Percentiles rank a stretch among this genome's conserved stretches.
phyloP scores from a whole-genome alignment of 164 flowering plant genomes.

The Euptelea pleiosperma region DNA sequence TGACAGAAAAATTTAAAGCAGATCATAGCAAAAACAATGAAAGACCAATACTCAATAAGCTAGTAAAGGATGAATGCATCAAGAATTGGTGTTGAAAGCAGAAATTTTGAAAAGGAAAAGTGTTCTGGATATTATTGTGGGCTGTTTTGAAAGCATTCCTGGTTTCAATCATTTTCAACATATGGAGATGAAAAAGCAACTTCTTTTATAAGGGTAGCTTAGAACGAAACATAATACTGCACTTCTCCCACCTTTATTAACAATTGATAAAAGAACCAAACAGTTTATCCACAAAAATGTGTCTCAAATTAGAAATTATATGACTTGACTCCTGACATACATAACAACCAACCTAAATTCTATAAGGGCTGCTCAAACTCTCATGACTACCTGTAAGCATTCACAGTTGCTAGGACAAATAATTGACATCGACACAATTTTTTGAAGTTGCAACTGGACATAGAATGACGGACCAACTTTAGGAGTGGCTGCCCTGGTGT shows the following conservation, averaged over 20 bases:
- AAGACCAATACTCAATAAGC: not conserved
- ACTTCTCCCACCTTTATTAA: too few species aligned
- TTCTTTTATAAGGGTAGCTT: not conserved
- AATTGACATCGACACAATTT: too few species aligned
- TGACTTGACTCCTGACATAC: too few species aligned
- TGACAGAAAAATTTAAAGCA: not conserved
- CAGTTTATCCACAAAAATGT: too few species aligned
- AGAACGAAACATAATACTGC: too few species aligned
- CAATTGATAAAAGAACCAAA: too few species aligned
- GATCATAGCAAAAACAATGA: slow-evolving; percentile 2
- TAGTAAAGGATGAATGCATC: not conserved
- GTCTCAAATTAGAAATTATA: too few species aligned
- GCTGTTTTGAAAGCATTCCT: not conserved
- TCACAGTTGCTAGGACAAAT: too few species aligned
- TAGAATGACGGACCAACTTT: not conserved
- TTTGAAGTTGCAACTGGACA: not conserved
- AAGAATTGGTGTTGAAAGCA: not conserved
- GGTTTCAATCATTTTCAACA: not conserved
- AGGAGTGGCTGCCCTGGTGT: not conserved
- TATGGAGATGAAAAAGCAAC: too few species aligned
- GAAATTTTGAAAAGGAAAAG: not conserved
- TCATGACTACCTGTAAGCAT: too few species aligned
- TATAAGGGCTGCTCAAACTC: too few species aligned
- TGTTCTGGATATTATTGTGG: not conserved
- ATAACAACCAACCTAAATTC: too few species aligned